Percentiles rank a stretch among this genome's conserved stretches.
Evolutionary conservation across 2,329 filamentous ascomycete species (phyloP).

Genomic region (Claviceps sp.): DNA sequence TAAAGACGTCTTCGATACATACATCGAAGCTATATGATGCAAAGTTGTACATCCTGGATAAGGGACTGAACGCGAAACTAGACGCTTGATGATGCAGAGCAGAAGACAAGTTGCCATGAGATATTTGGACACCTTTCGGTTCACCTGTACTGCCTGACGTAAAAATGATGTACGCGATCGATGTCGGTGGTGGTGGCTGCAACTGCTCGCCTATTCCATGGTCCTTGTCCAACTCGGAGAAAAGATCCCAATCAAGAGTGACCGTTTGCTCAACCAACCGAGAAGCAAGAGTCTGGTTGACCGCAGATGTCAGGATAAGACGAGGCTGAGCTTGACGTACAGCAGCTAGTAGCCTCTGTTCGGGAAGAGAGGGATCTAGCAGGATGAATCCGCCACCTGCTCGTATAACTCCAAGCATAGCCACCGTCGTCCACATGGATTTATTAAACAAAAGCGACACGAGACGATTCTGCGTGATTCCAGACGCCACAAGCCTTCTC

Average conservation of each 20-base stretch:
- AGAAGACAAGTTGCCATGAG: not conserved
- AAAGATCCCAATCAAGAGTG: not conserved
- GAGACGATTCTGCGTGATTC: conserved; percentile 15
- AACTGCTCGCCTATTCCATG: not conserved
- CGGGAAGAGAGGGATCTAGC: conserved; percentile 31
- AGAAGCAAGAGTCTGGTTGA: too few species aligned
- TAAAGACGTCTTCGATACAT: conserved; percentile 1
- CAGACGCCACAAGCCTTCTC: conserved; percentile 22
- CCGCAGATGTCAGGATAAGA: not conserved
- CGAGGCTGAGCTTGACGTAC: not conserved
- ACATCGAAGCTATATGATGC: conserved; percentile 6
- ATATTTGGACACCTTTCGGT: conserved; percentile 10
- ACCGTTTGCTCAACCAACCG: not conserved
- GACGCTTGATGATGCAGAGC: conserved; percentile 15
- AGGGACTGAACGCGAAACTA: conserved; percentile 11
- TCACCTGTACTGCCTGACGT: conserved; percentile 13
- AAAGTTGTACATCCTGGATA: conserved; percentile 18
- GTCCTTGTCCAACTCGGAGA: not conserved
- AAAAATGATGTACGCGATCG: conserved; percentile 11
- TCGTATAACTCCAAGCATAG: conserved; percentile 33
- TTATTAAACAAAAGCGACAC: conserved; percentile 39
- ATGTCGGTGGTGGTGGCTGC: not conserved
- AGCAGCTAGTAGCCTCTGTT: conserved; percentile 16
- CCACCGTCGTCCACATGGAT: conserved; percentile 31
- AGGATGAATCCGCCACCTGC: conserved; percentile 33